Base-by-base conservation (phyloP, 2,329 filamentous ascomycete species). In the Pseudogymnoascus sp. region DNA sequence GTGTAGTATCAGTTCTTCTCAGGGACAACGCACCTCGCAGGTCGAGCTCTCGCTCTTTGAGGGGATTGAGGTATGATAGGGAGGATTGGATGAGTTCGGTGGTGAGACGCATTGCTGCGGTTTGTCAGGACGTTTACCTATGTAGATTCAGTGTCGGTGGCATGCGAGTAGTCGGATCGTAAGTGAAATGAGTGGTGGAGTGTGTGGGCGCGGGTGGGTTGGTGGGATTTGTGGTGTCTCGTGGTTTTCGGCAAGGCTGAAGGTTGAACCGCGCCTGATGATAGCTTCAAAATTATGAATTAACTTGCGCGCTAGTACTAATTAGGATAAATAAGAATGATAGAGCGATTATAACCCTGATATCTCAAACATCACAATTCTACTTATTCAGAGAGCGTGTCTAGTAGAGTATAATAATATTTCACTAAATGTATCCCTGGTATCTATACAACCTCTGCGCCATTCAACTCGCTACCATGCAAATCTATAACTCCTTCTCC, bases 1-100 rank as follows among this genome's bases (percentile, higher is more conserved):
- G 85, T 91, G 90, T 90, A 96, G 91, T 85, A 96, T 91, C 69
- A 93, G 90, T 82, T 86, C 91, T 91, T 96, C 91, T 89, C 89
- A 85, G 78, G 77, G 83, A 69, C 66, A 69, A 85, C 91, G 86
- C 89, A 97, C 94, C 94, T 96, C 94, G 87, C 71, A 99, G 90
- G 82, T 97, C 92, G 75, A 99, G 86, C 84, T 99, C 94, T 77
- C 94, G 91, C 83, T 99, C 94, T 80, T 94, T 96, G 76, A 99
- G 84, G 75, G 93, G 92, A 78, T 97, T 99, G 78, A 97, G 89
- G 82, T 97, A 99, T 75, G 93, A 97, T 69, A 96, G 88, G 73
- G 94, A 96, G 76, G 85, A 87, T 77, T 91, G 85, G 78, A 99
- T 95, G 72, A 97, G 86, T 76, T 97, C 94, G 69, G 90, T 87